phyloP scores from a whole-genome alignment of 129 eudicot genomes.

The Heracleum sosnowskyi region DNA sequence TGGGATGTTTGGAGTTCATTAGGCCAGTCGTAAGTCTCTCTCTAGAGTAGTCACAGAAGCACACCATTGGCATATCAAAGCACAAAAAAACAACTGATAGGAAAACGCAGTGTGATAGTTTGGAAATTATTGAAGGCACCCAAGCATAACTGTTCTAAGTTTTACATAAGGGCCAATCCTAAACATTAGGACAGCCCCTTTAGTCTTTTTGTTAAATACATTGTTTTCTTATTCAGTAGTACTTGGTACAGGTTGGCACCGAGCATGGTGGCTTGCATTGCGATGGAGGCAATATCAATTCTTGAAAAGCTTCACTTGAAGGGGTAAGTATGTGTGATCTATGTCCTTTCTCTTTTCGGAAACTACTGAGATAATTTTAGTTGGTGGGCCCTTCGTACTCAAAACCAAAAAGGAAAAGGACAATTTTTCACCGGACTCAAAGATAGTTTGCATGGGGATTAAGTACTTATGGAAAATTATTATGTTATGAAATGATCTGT shows the following conservation, averaged over 20 bases:
- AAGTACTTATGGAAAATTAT: no score
- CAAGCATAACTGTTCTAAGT: neutral
- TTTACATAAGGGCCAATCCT: neutral
- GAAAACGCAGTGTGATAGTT: neutral
- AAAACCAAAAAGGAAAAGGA: no score
- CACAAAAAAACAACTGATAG: neutral
- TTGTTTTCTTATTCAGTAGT: slow-evolving; percentile 1
- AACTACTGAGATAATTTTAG: no score
- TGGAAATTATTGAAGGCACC: neutral
- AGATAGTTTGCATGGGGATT: no score
- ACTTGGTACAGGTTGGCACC: slow-evolving; percentile 75
- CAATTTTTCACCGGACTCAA: no score
- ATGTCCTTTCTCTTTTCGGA: neutral
- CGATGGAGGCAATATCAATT: slow-evolving; percentile 96
- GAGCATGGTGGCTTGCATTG: slow-evolving; percentile 92
- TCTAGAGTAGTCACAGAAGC: neutral
- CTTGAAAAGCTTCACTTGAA: slow-evolving; percentile 96
- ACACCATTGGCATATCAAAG: neutral
- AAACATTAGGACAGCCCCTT: neutral
- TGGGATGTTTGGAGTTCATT: slow-evolving; percentile 99
- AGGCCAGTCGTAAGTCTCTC: slow-evolving; percentile 87
- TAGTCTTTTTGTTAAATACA: neutral
- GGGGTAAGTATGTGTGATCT: slow-evolving; percentile 45
- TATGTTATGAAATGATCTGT: no score
- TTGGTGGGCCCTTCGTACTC: no score